Evolutionary conservation across 148 eudicot species (phyloP), one percentile per base, ranked within the genome.

Genomic region (Chenopodium suecicum): DNA sequence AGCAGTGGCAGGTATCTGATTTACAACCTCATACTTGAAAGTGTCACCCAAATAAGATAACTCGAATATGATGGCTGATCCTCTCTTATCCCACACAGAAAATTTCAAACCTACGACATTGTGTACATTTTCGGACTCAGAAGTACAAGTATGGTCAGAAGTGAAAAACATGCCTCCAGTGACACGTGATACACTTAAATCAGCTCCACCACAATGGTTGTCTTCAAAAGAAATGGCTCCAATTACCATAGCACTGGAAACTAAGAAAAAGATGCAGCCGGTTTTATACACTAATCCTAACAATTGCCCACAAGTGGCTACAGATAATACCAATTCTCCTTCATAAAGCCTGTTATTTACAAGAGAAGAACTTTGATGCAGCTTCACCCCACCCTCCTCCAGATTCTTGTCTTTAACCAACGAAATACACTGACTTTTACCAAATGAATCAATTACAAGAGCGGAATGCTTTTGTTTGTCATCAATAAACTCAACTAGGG

Each of bases 1-100:
- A 75, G 70, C 62, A 74, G 84, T 87, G 79, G 92, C 89, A 79
- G 99, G 98, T 73, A 92, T 86, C 60, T 82, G 70, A 70, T 65
- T 85, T 56, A 89, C 48, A 79, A 83, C 78, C 82, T 89, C 83
- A 78, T 74, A 92, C 72, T 82, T 89, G 82, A 92, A 92, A 44
- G 78, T 82, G 41, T 65, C 78, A 66, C 86, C 86, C 73, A 88
- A 83, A 88, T 83, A 90, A 70, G 93, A 89, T 82, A 94, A 79
- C 76, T 74, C 81, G 82, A 90, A 97, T 72, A 92, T 77, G 82
- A 85, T 78, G 14, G 92, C 88, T 52, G 77, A 85, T 60, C 98
- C 99, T 81, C 79, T 90, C 82, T 85, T 86, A 86, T 90, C 90
- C 99, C 99, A 97, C 37, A 89, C 88, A 81, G 80, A 85, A 83